phyloP scores from a whole-genome alignment of 2,329 filamentous ascomycete species.

The Phialophora macrospora region DNA sequence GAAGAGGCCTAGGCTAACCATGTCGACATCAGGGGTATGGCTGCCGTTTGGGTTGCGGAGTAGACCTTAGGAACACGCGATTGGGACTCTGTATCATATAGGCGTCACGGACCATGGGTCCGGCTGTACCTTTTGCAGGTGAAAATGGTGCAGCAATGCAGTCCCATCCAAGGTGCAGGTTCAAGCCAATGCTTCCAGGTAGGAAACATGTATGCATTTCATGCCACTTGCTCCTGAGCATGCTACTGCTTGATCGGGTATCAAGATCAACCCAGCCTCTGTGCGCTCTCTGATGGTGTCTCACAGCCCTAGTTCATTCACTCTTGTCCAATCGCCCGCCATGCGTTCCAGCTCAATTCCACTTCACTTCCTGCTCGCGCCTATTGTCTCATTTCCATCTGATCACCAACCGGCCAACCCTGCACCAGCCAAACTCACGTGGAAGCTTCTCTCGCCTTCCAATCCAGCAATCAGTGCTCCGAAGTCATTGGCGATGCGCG shows the following conservation, averaged over 20 bases:
- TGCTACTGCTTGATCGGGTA: neutral
- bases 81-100: neutral
- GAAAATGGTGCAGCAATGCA: neutral
- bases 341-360: neutral
- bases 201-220: neutral
- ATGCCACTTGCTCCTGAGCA: neutral
- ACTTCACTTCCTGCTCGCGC: neutral
- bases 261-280: neutral
- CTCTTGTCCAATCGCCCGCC: neutral
- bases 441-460: neutral
- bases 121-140: neutral
- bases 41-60: constrained; percentile 93
- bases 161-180: neutral
- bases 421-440: neutral
- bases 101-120: neutral
- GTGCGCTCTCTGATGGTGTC: neutral
- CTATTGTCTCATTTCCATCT: neutral
- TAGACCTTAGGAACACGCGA: constrained; percentile 52
- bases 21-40: constrained; percentile 68
- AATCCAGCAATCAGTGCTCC: constrained; percentile 14
- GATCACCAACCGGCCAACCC: neutral
- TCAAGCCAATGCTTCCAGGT: neutral
- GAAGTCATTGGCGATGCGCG: constrained; percentile 4
- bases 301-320: neutral
- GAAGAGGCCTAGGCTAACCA: constrained; percentile 6